phyloP scores from a whole-genome alignment of 345 rosid species.

The Hirschfeldia incana region DNA sequence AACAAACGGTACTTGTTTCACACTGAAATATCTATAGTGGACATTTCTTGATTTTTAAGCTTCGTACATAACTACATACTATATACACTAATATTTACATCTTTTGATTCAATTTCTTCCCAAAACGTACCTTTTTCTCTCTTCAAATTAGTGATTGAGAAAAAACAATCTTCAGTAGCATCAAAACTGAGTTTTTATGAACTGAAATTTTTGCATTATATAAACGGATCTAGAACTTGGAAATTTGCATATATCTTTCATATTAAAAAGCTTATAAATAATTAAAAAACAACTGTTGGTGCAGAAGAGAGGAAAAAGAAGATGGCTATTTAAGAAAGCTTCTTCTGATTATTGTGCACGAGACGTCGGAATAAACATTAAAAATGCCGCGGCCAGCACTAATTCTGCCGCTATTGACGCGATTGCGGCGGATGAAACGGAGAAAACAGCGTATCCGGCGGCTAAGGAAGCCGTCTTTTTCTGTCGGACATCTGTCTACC shows the following conservation, averaged over 20 bases:
- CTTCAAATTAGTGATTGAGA: neutral
- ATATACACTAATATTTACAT: neutral
- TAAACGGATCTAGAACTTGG: neutral
- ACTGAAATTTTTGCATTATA: neutral
- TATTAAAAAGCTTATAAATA: neutral
- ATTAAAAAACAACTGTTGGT: constrained; percentile 8
- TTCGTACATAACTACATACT: neutral
- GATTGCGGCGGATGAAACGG: constrained; percentile 40
- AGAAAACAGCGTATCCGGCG: constrained; percentile 59
- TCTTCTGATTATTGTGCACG: constrained; percentile 41
- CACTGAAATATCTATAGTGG: neutral
- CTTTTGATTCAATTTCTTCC: neutral
- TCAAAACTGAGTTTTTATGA: neutral
- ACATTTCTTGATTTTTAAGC: neutral
- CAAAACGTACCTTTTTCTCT: neutral
- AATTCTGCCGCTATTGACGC: neutral
- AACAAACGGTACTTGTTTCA: constrained; percentile 20
- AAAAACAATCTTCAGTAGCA: neutral
- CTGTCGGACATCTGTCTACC: constrained; percentile 46
- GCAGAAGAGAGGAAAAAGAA: constrained; percentile 72
- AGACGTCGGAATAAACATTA: neutral
- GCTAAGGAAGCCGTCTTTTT: constrained; percentile 58
- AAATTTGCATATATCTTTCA: neutral
- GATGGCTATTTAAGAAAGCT: constrained; percentile 65
- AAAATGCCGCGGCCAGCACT: neutral